phyloP scores from a whole-genome alignment of 192 early-diverging fungal genomes.

The Fimicolochytrium jonesii region DNA sequence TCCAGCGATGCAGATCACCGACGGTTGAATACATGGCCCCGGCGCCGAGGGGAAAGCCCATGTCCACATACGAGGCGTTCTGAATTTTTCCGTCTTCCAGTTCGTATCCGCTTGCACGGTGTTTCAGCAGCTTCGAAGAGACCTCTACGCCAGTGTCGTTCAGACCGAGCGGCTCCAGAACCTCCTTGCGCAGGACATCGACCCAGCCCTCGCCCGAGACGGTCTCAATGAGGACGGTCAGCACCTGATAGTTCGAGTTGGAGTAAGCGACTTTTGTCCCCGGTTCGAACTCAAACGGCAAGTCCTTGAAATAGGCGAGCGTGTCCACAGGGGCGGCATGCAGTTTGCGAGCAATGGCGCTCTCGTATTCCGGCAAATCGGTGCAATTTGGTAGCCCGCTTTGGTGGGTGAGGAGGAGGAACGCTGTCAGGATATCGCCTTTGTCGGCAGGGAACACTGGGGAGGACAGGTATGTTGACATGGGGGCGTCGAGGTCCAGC shows the following conservation, averaged over 20 bases:
- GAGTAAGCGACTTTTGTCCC: conserved; percentile 2
- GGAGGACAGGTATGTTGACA: neutral
- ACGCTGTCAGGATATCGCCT: neutral
- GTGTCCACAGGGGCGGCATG: too few species aligned
- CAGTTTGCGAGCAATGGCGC: too few species aligned
- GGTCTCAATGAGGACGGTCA: conserved; percentile 1
- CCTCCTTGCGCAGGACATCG: neutral
- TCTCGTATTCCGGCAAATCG: too few species aligned
- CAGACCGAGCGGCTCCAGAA: conserved; percentile 2
- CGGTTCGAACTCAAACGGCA: neutral
- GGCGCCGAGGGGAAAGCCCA: neutral
- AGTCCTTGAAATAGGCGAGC: neutral
- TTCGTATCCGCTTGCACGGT: neutral
- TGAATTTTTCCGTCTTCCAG: neutral
- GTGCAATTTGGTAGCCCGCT: neutral
- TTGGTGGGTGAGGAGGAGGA: neutral
- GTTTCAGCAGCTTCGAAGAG: neutral
- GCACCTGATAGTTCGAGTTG: conserved; percentile 7
- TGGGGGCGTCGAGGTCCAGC: neutral
- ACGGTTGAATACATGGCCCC: neutral
- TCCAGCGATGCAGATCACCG: neutral
- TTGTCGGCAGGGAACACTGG: neutral
- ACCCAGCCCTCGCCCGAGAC: neutral
- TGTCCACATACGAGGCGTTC: neutral
- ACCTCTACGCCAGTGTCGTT: neutral